phyloP scores from a whole-genome alignment of 2,329 filamentous ascomycete genomes.

The Diaporthe capsici region DNA sequence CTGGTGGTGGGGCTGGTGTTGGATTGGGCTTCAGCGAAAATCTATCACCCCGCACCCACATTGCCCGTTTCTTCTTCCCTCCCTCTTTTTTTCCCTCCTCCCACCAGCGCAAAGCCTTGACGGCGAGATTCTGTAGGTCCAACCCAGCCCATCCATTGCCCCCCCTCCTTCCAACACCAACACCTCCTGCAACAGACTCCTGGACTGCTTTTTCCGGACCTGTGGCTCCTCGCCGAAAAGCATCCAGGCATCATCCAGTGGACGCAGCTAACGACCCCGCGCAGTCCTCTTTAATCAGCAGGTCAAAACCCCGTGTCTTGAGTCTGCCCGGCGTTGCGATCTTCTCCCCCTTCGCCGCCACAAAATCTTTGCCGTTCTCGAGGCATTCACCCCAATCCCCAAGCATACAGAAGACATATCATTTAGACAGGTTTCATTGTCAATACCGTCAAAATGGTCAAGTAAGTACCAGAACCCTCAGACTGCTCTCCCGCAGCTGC shows the following conservation, averaged over 20 bases:
- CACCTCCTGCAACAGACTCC: background rate
- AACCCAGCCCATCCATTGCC: background rate
- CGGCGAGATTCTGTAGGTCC: constrained; percentile 42
- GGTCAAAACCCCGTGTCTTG: constrained; percentile 39
- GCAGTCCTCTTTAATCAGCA: constrained; percentile 42
- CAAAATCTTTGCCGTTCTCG: constrained; percentile 40
- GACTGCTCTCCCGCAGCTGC: constrained; percentile 1
- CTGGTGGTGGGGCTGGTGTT: constrained; percentile 36
- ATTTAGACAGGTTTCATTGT: constrained; percentile 49
- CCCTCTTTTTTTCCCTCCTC: constrained; percentile 40
- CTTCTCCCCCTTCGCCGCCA: constrained; percentile 37
- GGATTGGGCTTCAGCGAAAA: constrained; percentile 38
- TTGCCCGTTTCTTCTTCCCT: constrained; percentile 39
- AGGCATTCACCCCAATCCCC: constrained; percentile 33
- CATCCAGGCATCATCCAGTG: background rate
- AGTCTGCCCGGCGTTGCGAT: constrained; percentile 41
- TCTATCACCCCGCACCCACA: constrained; percentile 40
- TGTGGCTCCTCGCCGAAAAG: constrained; percentile 28
- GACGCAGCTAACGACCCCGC: constrained; percentile 36
- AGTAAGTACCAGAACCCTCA: constrained; percentile 76
- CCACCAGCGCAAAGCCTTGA: constrained; percentile 43
- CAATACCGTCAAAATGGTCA: constrained; percentile 98
- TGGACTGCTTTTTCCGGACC: background rate
- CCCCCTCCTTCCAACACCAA: background rate
- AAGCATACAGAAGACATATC: constrained; percentile 45